These are phyloP conservation scores for Lathyrus oleraceus DNA, from an alignment of 306 rosid genomes.

Conservation along the genomic window DNA sequence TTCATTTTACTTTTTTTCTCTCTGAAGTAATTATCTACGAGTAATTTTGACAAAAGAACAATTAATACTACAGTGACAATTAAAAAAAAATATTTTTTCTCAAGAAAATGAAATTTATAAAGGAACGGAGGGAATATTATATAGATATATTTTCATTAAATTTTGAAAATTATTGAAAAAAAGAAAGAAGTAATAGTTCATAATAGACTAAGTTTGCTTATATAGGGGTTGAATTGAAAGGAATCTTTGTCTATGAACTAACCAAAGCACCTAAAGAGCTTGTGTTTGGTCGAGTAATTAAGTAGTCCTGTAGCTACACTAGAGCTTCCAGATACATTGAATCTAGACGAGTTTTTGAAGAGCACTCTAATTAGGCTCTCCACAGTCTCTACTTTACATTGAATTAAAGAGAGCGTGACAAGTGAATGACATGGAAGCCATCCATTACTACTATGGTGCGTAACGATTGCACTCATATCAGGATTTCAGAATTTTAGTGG, in stretches of 20 bases:
- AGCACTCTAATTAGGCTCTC: neutral
- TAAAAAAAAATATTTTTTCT: too few species aligned
- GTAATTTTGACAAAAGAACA: too few species aligned
- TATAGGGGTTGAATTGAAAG: neutral
- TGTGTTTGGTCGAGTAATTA: conserved; percentile 34
- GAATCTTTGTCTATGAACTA: conserved; percentile 18
- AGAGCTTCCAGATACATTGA: conserved; percentile 33
- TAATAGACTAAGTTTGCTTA: neutral
- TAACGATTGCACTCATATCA: neutral
- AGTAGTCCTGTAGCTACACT: neutral
- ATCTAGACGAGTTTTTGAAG: conserved; percentile 31
- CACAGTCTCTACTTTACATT: neutral
- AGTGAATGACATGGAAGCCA: conserved; percentile 30
- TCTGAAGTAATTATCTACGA: too few species aligned
- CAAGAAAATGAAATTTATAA: too few species aligned
- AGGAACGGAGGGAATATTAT: too few species aligned
- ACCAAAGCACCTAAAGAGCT: conserved; percentile 19
- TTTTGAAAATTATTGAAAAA: neutral
- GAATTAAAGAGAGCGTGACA: conserved; percentile 17
- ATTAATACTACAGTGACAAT: too few species aligned
- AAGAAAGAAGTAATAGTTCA: neutral
- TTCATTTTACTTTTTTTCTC: too few species aligned
- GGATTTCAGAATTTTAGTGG: neutral
- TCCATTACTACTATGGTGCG: neutral
- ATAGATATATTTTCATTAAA: neutral